These are phyloP conservation scores for Theileria parva DNA, from an alignment of 169 alveolate genomes.

Conservation along the genomic window DNA sequence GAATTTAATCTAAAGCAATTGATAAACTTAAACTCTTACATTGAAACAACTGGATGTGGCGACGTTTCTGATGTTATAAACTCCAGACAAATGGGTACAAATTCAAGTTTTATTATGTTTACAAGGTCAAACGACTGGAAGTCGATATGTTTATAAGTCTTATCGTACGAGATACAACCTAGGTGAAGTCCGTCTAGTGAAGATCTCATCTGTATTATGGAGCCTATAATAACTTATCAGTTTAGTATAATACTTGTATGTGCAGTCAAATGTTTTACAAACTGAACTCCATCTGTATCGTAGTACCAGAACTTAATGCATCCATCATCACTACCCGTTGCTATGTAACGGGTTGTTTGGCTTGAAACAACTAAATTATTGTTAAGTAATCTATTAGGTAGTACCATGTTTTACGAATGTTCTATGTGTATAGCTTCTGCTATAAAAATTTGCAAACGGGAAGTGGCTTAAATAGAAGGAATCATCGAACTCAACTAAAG, in stretches of 20 bases:
- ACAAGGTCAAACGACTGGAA: slow-evolving; percentile 76
- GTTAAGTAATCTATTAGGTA: neutral
- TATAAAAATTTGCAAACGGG: slow-evolving; percentile 84
- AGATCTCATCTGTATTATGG: slow-evolving; percentile 69
- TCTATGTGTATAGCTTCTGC: slow-evolving; percentile 88
- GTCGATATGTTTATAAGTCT: slow-evolving; percentile 80
- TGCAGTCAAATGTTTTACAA: slow-evolving; percentile 94
- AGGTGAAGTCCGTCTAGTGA: slow-evolving; percentile 79
- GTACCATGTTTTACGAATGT: slow-evolving; percentile 82
- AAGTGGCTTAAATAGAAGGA: slow-evolving; percentile 75
- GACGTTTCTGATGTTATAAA: slow-evolving; percentile 56
- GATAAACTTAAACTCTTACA: slow-evolving; percentile 46
- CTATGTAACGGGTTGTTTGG: slow-evolving; percentile 83
- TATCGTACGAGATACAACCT: slow-evolving; percentile 81
- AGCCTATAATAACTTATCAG: slow-evolving; percentile 9
- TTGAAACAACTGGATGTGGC: slow-evolving; percentile 65
- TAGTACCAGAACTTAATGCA: slow-evolving; percentile 96
- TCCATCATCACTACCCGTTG: slow-evolving; percentile 95
- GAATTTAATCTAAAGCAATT: slow-evolving; percentile 15
- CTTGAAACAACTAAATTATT: slow-evolving; percentile 78
- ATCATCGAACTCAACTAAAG: slow-evolving; percentile 64
- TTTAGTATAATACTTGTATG: slow-evolving; percentile 80
- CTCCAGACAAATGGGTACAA: slow-evolving; percentile 75
- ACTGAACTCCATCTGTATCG: slow-evolving; percentile 90
- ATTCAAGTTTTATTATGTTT: slow-evolving; percentile 62